Base-by-base conservation (phyloP, 352 stramenopile genomes). In the Phytopythium chamaehyphon region DNA sequence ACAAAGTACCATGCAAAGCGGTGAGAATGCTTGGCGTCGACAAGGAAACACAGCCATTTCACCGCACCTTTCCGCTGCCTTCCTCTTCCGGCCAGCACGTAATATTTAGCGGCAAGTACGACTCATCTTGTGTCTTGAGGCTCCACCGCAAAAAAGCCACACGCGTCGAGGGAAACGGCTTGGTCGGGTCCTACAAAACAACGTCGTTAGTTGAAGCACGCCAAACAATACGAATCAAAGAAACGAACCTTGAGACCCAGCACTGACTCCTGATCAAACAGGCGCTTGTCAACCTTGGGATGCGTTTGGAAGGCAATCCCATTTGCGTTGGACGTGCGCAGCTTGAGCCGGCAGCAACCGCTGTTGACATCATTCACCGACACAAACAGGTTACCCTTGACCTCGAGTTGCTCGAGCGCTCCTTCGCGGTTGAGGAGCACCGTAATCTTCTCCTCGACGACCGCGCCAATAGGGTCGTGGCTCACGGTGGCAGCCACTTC, bases 81-180 rank as follows among this genome's bases (percentile, higher is more conserved):
- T 95, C 80, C 51, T 92, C 82, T 51, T 95, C 84, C 0, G 84
- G 84, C 84, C 84, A 95, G 67, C 84, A 95, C 36, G 84, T 90
- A 62, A 95, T 87, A 71, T 90, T 91, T 15, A 95, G 56, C 10
- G 84, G 84, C 53, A 92, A 50, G 57, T 90, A 85, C n/a, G 77
- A 75, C 45, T 95, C 82, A 58, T 95, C 84, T 44, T 90, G 79
- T 43, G 84, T 88, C 74, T 95, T 95, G 58, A 93, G 62, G 48
- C 82, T 90, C 84, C 84, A 95, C 51, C 84, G 75, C 59, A 95
- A 40, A 35, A 95, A 83, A 15, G 78, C 84, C 36, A 95, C 84
- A 48, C 84, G 82, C 9, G 76, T 81, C 37, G 79, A 73, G 16
- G 84, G 84, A 59, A 95, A 95, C 16, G 84, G 81, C 66, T 95